A percentile compares a stretch with the other conserved stretches of the same genome.
Conservation (phyloP, 805 yeast species). For the Cyberlindnera subsufficiens region DNA sequence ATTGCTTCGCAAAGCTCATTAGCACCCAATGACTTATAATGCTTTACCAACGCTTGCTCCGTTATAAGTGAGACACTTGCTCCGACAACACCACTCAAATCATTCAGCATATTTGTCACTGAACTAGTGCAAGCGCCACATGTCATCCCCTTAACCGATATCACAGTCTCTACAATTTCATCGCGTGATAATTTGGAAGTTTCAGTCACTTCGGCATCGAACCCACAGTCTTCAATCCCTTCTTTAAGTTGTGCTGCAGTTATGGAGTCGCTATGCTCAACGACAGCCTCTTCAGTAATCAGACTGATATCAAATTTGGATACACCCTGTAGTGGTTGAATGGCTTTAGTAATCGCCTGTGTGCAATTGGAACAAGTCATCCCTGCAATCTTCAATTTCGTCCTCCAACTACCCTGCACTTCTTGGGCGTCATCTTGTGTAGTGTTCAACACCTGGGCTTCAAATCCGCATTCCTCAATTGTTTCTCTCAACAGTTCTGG, state of each 20-base stretch:
- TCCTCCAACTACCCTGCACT: neutral
- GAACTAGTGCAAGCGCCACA: conserved; percentile 43
- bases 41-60: conserved; percentile 60
- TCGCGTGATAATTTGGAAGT: neutral
- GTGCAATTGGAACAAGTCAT: conserved; percentile 93
- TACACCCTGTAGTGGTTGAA: conserved; percentile 38
- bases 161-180: conserved; percentile 9
- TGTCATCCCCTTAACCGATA: conserved; percentile 23
- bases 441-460: conserved; percentile 11
- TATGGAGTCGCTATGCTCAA: conserved; percentile 38
- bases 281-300: conserved; percentile 66
- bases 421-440: neutral
- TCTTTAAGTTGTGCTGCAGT: conserved; percentile 33
- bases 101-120: conserved; percentile 48
- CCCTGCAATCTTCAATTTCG: conserved; percentile 36
- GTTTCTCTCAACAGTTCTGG: conserved; percentile 36
- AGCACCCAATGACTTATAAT: conserved; percentile 28
- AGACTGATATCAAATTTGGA: conserved; percentile 56
- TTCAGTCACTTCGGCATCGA: conserved; percentile 36
- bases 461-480: conserved; percentile 69
- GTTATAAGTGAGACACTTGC: conserved; percentile 71
- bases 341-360: conserved; percentile 51
- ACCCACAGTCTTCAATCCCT: conserved; percentile 70
- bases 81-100: conserved; percentile 42
- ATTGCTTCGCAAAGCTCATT: conserved; percentile 43